These are phyloP conservation scores for Halenospora varia DNA, from an alignment of 495 filamentous ascomycete genomes.

Conservation along the genomic window DNA sequence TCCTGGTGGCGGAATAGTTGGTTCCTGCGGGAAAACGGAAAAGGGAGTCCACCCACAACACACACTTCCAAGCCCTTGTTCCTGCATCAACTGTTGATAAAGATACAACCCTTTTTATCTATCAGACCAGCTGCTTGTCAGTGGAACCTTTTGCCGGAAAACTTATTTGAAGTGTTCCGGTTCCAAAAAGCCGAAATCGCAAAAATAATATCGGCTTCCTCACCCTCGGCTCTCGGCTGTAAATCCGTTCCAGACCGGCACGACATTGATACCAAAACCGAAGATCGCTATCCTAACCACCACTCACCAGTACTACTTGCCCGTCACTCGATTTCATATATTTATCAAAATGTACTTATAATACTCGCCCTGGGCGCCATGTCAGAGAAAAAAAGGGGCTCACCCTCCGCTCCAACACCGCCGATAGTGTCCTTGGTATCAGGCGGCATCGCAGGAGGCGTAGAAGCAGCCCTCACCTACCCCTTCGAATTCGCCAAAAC, in stretches of 20 bases:
- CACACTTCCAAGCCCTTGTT: no score
- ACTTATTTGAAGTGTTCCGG: no score
- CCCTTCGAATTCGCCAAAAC: slow-evolving; percentile 25
- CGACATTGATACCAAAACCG: not conserved
- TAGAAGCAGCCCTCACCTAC: slow-evolving; percentile 17
- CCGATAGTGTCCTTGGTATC: slow-evolving; percentile 14
- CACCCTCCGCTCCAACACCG: slow-evolving; percentile 5
- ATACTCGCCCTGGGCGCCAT: not conserved
- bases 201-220: not conserved
- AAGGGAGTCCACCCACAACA: no score
- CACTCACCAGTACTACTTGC: no score
- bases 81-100: no score
- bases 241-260: not conserved
- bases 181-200: no score
- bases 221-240: not conserved
- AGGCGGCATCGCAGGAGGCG: slow-evolving; percentile 21
- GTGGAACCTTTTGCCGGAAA: no score
- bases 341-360: not conserved
- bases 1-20: no score
- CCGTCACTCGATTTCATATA: not conserved
- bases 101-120: no score
- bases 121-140: no score
- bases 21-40: no score
- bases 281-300: not conserved
- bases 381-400: not conserved